A percentile compares a stretch with the other conserved stretches of the same genome.
Evolutionary conservation across 495 filamentous ascomycete genomes (phyloP).

Genomic region (Paragyromitra xinjiangensis): DNA sequence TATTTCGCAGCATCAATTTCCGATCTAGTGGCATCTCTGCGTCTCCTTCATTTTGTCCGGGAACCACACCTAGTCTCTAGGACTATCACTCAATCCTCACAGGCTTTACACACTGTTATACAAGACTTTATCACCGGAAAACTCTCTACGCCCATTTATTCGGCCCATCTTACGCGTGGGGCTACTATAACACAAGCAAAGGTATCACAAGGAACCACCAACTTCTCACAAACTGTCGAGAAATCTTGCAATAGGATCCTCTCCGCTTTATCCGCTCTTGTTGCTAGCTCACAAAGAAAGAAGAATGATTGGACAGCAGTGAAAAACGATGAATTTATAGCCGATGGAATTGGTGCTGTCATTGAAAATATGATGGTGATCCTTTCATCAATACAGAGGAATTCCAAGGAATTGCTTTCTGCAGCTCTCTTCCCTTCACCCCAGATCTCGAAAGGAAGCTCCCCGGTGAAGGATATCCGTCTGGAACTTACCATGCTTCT

Average conservation of each 20-base stretch:
- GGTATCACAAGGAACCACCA: background rate
- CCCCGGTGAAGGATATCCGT: slow-evolving; percentile 27
- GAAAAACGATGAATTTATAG: slow-evolving; percentile 25
- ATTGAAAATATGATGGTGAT: slow-evolving; percentile 25
- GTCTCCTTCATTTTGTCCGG: slow-evolving; percentile 32
- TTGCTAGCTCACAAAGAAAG: background rate
- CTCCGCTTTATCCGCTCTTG: slow-evolving; percentile 13
- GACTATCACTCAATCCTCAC: slow-evolving; percentile 24
- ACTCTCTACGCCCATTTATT: background rate
- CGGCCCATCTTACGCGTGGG: slow-evolving; percentile 12
- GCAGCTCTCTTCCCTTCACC: background rate
- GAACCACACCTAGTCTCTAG: slow-evolving; percentile 27
- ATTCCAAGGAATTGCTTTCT: slow-evolving; percentile 29
- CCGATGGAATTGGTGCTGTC: slow-evolving; percentile 29
- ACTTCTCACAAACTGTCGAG: slow-evolving; percentile 17
- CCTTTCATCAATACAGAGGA: slow-evolving; percentile 33
- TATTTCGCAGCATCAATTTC: slow-evolving; percentile 24
- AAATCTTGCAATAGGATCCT: slow-evolving; percentile 34
- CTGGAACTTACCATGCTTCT: slow-evolving; percentile 41
- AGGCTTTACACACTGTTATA: slow-evolving; percentile 21
- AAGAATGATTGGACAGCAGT: too few species aligned
- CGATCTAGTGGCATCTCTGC: slow-evolving; percentile 30
- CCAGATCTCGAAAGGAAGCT: background rate
- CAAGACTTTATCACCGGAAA: slow-evolving; percentile 37
- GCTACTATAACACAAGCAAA: background rate